Conservation (phyloP, 129 eudicot genomes). For the Ambrosia artemisiifolia region DNA sequence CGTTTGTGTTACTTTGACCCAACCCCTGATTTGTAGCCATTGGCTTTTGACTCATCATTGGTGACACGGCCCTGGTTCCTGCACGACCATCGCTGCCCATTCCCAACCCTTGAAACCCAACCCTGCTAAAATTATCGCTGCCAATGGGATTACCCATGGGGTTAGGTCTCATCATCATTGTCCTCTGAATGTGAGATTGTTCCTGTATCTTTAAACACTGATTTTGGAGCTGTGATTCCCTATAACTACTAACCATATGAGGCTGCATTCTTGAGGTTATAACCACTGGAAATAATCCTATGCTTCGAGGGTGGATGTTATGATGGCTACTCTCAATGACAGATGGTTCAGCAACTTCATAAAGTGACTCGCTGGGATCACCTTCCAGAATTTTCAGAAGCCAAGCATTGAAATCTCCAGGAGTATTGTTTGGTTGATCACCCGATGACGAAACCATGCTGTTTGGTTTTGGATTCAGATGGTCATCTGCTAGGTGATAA, state of each 20-base stretch:
- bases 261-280: neutral
- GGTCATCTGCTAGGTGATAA: conserved; percentile 44
- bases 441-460: conserved; percentile 31
- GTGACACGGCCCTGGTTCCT: conserved; percentile 48
- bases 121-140: conserved; percentile 45
- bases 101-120: conserved; percentile 55
- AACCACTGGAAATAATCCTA: conserved; percentile 26
- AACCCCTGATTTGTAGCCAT: conserved; percentile 38
- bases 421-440: conserved; percentile 36
- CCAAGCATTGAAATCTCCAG: conserved; percentile 26
- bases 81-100: conserved; percentile 44
- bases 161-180: conserved; percentile 47
- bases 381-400: conserved; percentile 41
- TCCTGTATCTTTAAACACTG: conserved; percentile 45
- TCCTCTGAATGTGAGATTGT: conserved; percentile 42
- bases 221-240: conserved; percentile 44
- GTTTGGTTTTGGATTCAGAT: conserved; percentile 51
- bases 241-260: conserved; percentile 33
- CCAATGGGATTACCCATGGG: conserved; percentile 46
- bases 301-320: conserved; percentile 46
- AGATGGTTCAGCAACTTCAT: conserved; percentile 40
- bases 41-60: conserved; percentile 49
- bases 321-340: conserved; percentile 18
- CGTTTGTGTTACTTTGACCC: conserved; percentile 34
- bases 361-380: conserved; percentile 8